Percentiles rank a stretch among this genome's conserved stretches.
phyloP scores from a whole-genome alignment of 106 monocot genomes.

The Hemerocallis citrina region DNA sequence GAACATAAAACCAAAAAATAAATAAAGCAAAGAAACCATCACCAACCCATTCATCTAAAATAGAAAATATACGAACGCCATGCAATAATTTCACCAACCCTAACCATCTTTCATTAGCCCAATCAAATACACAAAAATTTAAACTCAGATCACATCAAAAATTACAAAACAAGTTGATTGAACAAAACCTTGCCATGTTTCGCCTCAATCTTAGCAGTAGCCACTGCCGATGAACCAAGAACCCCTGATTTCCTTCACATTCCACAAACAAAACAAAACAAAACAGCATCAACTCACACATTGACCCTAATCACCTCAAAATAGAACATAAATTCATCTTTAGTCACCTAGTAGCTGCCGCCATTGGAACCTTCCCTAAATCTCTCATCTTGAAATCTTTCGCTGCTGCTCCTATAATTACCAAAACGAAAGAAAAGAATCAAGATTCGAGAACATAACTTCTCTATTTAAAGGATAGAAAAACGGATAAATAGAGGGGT shows the following conservation, averaged over 20 bases:
- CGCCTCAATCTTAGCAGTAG: neutral
- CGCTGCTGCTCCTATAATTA: neutral
- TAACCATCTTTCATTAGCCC: too few relatives aligned
- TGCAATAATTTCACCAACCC: neutral
- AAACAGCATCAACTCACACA: too few relatives aligned
- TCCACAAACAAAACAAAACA: neutral
- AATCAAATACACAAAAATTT: too few relatives aligned
- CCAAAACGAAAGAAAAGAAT: neutral
- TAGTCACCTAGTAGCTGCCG: too few relatives aligned
- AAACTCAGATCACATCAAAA: too few relatives aligned
- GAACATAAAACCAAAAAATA: neutral
- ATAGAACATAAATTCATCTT: too few relatives aligned
- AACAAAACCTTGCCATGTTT: conserved; percentile 8
- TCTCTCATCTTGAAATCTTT: conserved; percentile 3
- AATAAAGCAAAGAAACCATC: neutral
- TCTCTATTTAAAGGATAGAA: neutral
- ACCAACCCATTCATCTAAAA: too few relatives aligned
- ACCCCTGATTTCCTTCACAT: conserved; percentile 10
- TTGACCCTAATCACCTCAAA: too few relatives aligned
- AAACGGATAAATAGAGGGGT: neutral
- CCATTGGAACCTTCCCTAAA: neutral
- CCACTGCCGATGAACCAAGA: conserved; percentile 1
- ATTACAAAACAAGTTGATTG: neutral
- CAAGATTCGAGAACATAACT: too few relatives aligned
- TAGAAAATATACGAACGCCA: too few relatives aligned